Base-by-base conservation (phyloP, 2,329 filamentous ascomycete species). In the Furcasterigmium furcatum region DNA sequence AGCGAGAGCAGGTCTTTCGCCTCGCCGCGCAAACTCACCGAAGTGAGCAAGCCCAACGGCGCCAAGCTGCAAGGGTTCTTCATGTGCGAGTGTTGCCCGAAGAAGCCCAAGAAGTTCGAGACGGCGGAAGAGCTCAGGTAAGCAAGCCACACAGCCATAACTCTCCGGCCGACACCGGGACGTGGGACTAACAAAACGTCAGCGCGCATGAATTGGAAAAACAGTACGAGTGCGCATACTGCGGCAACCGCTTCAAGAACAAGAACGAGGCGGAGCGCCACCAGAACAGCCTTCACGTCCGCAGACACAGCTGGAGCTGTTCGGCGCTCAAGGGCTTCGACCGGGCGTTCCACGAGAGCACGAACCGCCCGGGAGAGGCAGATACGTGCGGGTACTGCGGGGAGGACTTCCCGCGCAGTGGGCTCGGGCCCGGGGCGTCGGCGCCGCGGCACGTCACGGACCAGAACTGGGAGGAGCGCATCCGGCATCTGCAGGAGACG, bases 181-280 rank as follows among this genome's bases (percentile, higher is more conserved):
- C 25, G 7, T 19, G 9, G 6, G 52, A 59, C 59, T 62, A 52
- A 63, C 52, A 29, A 47, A 36, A 41, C 40, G 44, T 16, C 60
- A 96, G 92, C 52, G 73, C 85, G 38, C 92, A 97, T 64, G 89
- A 94, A 66, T 84, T 89, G 61, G 94, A 97, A 67, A 97, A 97
- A 67, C 92, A 97, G 67, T 97, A 96, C 65, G 88, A 88, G 51
- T 97, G 92, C 66, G 79, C 83, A 22, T 97, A 89, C 63, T 97
- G 92, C 65, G 87, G 87, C 35, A 96, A 96, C 63, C 84, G 92
- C 10, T 97, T 97, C 74, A 97, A 97, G 70, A 97, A 97, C 71
- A 97, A 97, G 70, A 97, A 97, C 58, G 94, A 97, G 70, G 91
- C 91, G 3, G 92, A 97, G 66, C 83, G 94, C 25, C 92, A 97